These are phyloP conservation scores for Coleophoma crateriformis DNA, from an alignment of 2,329 filamentous ascomycete genomes.

Conservation along the genomic window DNA sequence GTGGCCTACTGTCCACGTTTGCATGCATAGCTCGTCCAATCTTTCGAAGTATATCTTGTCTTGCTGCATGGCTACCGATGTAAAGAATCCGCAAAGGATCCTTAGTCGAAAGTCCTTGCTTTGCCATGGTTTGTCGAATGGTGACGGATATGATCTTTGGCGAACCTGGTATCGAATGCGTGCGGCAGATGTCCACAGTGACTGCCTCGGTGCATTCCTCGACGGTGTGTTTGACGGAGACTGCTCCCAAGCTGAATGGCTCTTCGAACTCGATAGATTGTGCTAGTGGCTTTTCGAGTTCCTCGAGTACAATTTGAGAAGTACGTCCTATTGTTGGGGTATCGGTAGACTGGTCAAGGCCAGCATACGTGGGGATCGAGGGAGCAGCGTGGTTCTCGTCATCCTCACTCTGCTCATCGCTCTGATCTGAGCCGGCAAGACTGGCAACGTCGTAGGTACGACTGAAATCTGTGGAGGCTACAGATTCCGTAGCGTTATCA, in stretches of 20 bases:
- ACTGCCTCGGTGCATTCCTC: slow-evolving; percentile 36
- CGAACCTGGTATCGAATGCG: slow-evolving; percentile 25
- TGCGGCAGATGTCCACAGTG: slow-evolving; percentile 28
- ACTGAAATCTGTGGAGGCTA: slow-evolving; percentile 27
- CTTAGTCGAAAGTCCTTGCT: slow-evolving; percentile 35
- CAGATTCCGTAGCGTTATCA: slow-evolving; percentile 26
- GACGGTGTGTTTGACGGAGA: slow-evolving; percentile 41
- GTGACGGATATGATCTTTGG: slow-evolving; percentile 34
- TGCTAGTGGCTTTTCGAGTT: slow-evolving; percentile 19
- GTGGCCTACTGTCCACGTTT: slow-evolving; percentile 27
- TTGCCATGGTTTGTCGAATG: slow-evolving; percentile 44
- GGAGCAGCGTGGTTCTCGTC: slow-evolving; percentile 13
- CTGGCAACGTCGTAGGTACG: slow-evolving; percentile 28
- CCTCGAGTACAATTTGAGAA: slow-evolving; percentile 19
- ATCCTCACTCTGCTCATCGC: slow-evolving; percentile 25
- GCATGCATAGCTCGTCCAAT: slow-evolving; percentile 42
- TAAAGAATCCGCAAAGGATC: slow-evolving; percentile 45
- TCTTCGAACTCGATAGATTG: slow-evolving; percentile 42
- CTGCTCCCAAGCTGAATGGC: slow-evolving; percentile 26
- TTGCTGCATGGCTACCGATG: slow-evolving; percentile 35
- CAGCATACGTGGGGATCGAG: slow-evolving; percentile 13
- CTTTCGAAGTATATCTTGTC: slow-evolving; percentile 37
- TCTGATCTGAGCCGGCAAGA: slow-evolving; percentile 27
- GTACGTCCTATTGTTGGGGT: slow-evolving; percentile 25
- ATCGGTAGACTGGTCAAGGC: slow-evolving; percentile 19